Conservation (phyloP, 352 stramenopile genomes). For the Blastocystis sp. region DNA sequence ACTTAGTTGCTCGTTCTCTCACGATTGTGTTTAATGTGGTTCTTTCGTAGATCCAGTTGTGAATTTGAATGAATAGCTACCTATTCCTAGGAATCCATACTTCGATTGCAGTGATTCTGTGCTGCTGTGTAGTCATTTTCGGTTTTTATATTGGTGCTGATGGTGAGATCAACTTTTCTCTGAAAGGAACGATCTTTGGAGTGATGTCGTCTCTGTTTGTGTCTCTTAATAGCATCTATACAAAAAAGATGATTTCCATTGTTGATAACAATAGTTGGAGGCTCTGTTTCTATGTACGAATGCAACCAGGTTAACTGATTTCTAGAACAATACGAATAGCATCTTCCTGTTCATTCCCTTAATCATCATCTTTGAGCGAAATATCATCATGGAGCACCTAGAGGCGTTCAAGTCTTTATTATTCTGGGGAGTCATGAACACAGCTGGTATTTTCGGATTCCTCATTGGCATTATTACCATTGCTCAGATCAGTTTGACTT, state of each 20-base stretch:
- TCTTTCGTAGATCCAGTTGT: slow-evolving; percentile 65
- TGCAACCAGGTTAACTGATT: slow-evolving; percentile 22
- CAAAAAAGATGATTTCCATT: slow-evolving; percentile 73
- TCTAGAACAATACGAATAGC: slow-evolving; percentile 80
- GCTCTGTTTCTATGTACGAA: slow-evolving; percentile 51
- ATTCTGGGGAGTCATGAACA: slow-evolving; percentile 73
- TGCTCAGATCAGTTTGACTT: slow-evolving; percentile 75
- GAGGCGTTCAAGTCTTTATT: slow-evolving; percentile 62
- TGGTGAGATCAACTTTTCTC: slow-evolving; percentile 75
- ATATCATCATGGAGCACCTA: slow-evolving; percentile 65
- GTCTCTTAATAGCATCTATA: slow-evolving; percentile 78
- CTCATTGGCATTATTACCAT: slow-evolving; percentile 79
- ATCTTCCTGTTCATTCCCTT: slow-evolving; percentile 74
- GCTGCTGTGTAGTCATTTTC: slow-evolving; percentile 72
- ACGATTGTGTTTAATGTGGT: slow-evolving; percentile 80
- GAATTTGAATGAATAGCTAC: slow-evolving; percentile 10
- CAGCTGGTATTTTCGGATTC: slow-evolving; percentile 76
- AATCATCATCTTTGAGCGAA: slow-evolving; percentile 72
- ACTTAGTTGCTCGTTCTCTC: slow-evolving; percentile 66
- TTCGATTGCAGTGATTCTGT: slow-evolving; percentile 69
- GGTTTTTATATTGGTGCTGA: slow-evolving; percentile 75
- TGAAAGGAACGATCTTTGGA: slow-evolving; percentile 72
- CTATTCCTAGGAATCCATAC: slow-evolving; percentile 71
- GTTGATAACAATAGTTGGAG: slow-evolving; percentile 67
- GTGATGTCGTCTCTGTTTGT: slow-evolving; percentile 76